Conservation (phyloP, 225 moss, liverwort and hornwort species). For the Polytrichum commune region DNA sequence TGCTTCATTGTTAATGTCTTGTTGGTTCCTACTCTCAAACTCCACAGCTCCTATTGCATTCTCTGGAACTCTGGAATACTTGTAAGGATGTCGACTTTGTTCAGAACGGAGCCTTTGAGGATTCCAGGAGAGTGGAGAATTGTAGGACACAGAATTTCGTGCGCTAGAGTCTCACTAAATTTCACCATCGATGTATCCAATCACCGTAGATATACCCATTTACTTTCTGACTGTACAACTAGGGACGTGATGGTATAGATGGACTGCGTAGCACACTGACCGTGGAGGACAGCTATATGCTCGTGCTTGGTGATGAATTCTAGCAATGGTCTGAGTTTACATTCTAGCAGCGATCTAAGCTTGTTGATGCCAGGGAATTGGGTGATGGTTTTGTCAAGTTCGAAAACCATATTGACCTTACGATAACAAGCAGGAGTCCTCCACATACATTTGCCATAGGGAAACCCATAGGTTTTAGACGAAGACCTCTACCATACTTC, state of each 20-base stretch:
- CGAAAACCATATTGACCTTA: too few relatives aligned
- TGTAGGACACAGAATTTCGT: too few relatives aligned
- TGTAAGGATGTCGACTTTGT: neutral
- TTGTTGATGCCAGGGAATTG: too few relatives aligned
- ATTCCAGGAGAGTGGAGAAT: too few relatives aligned
- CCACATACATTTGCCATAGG: too few relatives aligned
- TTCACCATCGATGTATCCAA: neutral
- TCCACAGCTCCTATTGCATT: neutral
- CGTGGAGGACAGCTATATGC: neutral
- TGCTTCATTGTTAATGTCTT: neutral
- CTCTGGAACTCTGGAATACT: neutral
- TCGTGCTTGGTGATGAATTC: constrained; percentile 1
- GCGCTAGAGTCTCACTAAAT: too few relatives aligned
- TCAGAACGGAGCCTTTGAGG: too few relatives aligned
- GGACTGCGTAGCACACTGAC: neutral
- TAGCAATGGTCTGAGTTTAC: neutral
- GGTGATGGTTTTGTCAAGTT: too few relatives aligned
- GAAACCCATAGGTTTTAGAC: neutral
- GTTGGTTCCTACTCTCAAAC: too few relatives aligned
- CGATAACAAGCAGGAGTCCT: too few relatives aligned
- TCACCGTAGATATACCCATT: constrained; percentile 10
- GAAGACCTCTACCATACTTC: neutral
- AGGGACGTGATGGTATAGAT: constrained; percentile 10
- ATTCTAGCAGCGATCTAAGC: too few relatives aligned
- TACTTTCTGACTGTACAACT: constrained; percentile 38